A percentile compares a stretch with the other conserved stretches of the same genome.
These are phyloP conservation scores for Zizania latifolia DNA, from an alignment of 176 grass and related monocot genomes.

Conservation along the genomic window DNA sequence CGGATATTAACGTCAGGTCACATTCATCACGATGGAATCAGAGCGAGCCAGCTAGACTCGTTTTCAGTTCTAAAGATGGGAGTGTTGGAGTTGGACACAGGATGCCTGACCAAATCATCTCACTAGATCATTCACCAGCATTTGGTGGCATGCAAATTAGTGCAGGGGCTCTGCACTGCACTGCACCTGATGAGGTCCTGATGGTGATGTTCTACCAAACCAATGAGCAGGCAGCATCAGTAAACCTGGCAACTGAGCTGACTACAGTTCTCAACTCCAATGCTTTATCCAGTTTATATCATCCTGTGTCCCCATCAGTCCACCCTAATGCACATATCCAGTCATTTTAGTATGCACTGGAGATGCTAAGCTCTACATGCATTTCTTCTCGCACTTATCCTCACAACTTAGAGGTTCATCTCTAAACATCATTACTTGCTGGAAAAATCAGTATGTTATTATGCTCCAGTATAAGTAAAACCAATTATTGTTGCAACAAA, in stretches of 20 bases:
- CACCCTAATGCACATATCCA: background rate
- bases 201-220: conserved; percentile 8
- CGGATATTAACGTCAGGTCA: background rate
- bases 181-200: background rate
- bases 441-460: background rate
- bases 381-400: too few relatives aligned
- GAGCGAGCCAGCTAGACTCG: background rate
- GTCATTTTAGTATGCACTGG: background rate
- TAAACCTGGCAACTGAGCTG: background rate
- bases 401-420: too few relatives aligned
- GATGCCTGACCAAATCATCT: background rate
- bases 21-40: too few relatives aligned
- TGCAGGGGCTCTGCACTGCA: background rate
- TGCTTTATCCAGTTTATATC: too few relatives aligned
- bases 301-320: background rate
- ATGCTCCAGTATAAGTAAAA: background rate
- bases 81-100: background rate
- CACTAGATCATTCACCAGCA: background rate
- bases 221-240: background rate
- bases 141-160: background rate
- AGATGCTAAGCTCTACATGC: too few relatives aligned
- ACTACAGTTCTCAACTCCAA: background rate
- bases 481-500: background rate
- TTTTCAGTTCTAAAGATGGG: background rate
- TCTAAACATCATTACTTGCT: too few relatives aligned